Evolutionary conservation across 2,329 filamentous ascomycete species (phyloP), one percentile per base, ranked within the genome.

Genomic region (Grosmannia clavigera): DNA sequence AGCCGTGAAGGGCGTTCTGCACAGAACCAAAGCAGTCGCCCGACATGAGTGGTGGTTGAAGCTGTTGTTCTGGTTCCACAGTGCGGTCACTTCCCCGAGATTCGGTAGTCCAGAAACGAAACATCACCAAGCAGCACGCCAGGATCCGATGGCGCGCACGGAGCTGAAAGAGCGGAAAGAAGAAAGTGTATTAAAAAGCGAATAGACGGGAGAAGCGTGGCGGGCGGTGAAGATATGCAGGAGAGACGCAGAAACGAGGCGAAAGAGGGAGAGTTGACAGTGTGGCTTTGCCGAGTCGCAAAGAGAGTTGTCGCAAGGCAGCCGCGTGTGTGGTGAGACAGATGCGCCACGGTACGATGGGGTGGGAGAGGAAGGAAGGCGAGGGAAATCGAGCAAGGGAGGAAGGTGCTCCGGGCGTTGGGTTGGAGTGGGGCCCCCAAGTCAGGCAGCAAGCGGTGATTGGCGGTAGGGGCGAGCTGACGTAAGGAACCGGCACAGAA

Each of bases 21-120:
- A 67, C 65, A 69, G 70, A 59, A 66, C 65, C 64, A 69, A 70
- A 57, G 22, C 58, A 51, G 57, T 62, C 63, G 70, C 43, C 66
- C 61, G 70, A 67, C 67, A 74, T 76, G 55, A 46, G 55, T 11
- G 27, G 25, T 19, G 12, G 14, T 31, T 55, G 51, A 19, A 27
- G 14, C 14, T 55, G 51, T 25, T 74, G 69, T 51, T 73, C 72
- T 65, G 71, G 69, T 66, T 75, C 72, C 67, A 76, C 69, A 64
- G 74, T 71, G 71, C 75, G 77, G 61, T 83, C 80, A 74, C 76
- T 79, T 77, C 77, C 79, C 77, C 77, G 76, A 65, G 78, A 73
- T 67, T 83, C 82, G 67, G 78, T 76, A 68, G 76, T 74, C 80
- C 81, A 84, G 69, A 84, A 81, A 66, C 79, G 77, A 73, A 85